Percentiles rank a stretch among this genome's conserved stretches.
These are phyloP conservation scores for Starmerella lactis-condensi DNA, from an alignment of 805 yeast species.

Conservation along the genomic window DNA sequence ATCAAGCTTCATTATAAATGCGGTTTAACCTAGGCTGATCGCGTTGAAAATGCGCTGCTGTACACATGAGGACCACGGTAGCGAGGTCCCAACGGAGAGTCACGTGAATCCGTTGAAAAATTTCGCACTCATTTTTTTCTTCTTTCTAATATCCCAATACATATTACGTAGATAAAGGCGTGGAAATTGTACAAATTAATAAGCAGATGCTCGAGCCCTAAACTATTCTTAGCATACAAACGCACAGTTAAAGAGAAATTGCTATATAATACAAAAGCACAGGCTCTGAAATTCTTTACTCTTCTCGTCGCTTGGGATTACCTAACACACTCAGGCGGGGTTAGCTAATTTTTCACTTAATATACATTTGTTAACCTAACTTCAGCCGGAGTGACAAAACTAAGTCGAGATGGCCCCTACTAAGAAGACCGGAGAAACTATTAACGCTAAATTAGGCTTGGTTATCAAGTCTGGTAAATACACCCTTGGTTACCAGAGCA, in stretches of 20 bases:
- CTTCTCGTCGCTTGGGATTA: conserved; percentile 1
- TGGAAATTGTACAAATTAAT: too few species aligned
- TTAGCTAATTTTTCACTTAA: conserved; percentile 98
- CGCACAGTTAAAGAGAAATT: too few species aligned
- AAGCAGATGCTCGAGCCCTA: too few species aligned
- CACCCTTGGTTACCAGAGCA: conserved; percentile 98
- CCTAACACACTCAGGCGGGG: conserved; percentile 73
- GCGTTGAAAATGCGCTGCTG: too few species aligned
- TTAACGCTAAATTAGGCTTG: conserved; percentile 95
- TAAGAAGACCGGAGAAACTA: conserved; percentile 76
- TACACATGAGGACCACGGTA: too few species aligned
- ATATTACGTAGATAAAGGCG: too few species aligned
- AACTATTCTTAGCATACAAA: too few species aligned
- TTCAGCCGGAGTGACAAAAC: conserved; percentile 70
- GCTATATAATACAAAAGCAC: too few species aligned
- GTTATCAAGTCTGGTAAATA: conserved; percentile 98
- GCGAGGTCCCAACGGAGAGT: conserved; percentile 4
- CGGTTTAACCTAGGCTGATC: too few species aligned
- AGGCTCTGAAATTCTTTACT: conserved; percentile 6
- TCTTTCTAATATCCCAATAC: too few species aligned
- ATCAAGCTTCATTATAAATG: conserved; percentile 81
- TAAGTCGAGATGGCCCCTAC: conserved; percentile 99
- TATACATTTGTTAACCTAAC: conserved; percentile 99
- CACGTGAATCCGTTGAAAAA: conserved; percentile 4
- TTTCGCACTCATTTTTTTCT: too few species aligned